Evolutionary conservation across 345 rosid genomes (phyloP).

Genomic region (Salix koriyanagi): DNA sequence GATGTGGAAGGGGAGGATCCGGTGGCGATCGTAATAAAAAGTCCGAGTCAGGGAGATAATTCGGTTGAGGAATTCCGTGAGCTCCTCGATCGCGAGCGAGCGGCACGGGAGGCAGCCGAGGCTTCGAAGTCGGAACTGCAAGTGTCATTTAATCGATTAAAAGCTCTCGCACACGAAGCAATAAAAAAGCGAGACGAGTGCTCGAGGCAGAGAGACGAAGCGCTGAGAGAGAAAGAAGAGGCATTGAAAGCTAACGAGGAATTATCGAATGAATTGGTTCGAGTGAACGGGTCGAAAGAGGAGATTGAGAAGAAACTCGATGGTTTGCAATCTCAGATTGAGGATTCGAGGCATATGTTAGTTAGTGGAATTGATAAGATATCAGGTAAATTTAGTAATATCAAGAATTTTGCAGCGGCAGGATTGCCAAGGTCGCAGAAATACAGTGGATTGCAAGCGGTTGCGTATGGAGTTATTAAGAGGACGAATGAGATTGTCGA

Average conservation of each 20-base stretch:
- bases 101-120: slow-evolving; percentile 75
- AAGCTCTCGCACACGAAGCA: slow-evolving; percentile 77
- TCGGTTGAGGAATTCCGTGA: slow-evolving; percentile 54
- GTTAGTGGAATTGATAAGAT: slow-evolving; percentile 93
- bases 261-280: slow-evolving; percentile 43
- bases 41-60: slow-evolving; percentile 39
- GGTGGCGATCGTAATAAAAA: slow-evolving; percentile 35
- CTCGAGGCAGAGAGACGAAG: slow-evolving; percentile 70
- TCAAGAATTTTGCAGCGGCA: slow-evolving; percentile 61
- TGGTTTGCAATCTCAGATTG: slow-evolving; percentile 64
- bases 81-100: slow-evolving; percentile 76
- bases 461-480: slow-evolving; percentile 85
- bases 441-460: slow-evolving; percentile 69
- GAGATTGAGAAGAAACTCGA: slow-evolving; percentile 58
- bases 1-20: slow-evolving; percentile 86
- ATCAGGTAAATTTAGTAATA: slow-evolving; percentile 72
- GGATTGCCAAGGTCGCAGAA: slow-evolving; percentile 86
- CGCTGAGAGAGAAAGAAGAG: slow-evolving; percentile 66
- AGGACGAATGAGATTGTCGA: slow-evolving; percentile 93
- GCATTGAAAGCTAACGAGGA: slow-evolving; percentile 40
- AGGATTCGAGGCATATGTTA: slow-evolving; percentile 79
- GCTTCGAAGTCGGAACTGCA: slow-evolving; percentile 64
- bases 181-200: slow-evolving; percentile 78
- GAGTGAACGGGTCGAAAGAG: slow-evolving; percentile 43
- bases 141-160: slow-evolving; percentile 58